Conservation (phyloP, 805 yeast species). For the Candida corydali region DNA sequence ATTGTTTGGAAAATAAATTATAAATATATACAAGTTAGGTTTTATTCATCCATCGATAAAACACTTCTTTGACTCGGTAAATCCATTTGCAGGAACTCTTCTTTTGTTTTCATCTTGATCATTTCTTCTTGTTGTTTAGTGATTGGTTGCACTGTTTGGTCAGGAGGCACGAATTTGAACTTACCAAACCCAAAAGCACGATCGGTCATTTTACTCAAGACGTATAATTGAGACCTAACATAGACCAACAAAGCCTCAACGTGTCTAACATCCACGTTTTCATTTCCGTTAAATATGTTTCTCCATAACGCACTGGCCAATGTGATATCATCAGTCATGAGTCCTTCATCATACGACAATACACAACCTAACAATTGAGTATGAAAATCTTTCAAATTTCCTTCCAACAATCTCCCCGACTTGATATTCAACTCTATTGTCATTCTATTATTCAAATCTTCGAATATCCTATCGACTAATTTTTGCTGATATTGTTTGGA, state of each 20-base stretch:
- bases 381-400: constrained; percentile 84
- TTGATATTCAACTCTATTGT: constrained; percentile 81
- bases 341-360: constrained; percentile 89
- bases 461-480: constrained; percentile 81
- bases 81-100: constrained; percentile 48
- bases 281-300: constrained; percentile 83
- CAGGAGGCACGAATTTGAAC: constrained; percentile 80
- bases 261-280: constrained; percentile 74
- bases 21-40: constrained; percentile 3
- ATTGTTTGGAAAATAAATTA: constrained; percentile 5
- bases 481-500: constrained; percentile 91
- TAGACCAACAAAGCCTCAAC: constrained; percentile 88
- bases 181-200: constrained; percentile 91
- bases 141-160: constrained; percentile 69
- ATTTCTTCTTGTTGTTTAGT: constrained; percentile 59
- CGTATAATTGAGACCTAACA: constrained; percentile 84
- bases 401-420: constrained; percentile 78
- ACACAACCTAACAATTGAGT: constrained; percentile 86
- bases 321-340: constrained; percentile 72
- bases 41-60: constrained; percentile 39
- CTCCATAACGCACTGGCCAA: constrained; percentile 83
- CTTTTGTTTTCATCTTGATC: constrained; percentile 46
- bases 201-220: constrained; percentile 79
- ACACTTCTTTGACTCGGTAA: constrained; percentile 58
- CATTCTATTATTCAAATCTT: constrained; percentile 83